phyloP scores from a whole-genome alignment of 2,329 filamentous ascomycete species.

The Penicillium decumbens region DNA sequence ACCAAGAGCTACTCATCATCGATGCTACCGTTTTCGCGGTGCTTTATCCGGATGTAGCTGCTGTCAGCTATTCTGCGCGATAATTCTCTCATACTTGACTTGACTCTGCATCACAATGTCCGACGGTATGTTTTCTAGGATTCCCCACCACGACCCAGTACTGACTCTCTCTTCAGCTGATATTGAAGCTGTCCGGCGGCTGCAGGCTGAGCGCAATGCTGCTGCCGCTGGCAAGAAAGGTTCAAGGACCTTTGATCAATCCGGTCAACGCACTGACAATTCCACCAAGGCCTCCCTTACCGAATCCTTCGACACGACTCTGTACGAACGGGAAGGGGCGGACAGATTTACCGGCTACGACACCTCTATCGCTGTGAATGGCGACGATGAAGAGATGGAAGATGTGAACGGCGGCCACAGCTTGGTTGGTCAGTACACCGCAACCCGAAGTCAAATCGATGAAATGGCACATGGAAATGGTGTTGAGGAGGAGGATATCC shows the following conservation, averaged over 20 bases:
- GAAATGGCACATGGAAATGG: conserved; percentile 83
- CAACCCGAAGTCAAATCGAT: conserved; percentile 83
- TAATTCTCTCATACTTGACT: conserved; percentile 25
- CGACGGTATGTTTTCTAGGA: conserved; percentile 37
- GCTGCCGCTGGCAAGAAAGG: conserved; percentile 72
- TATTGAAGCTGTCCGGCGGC: conserved; percentile 79
- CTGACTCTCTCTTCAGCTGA: conserved; percentile 54
- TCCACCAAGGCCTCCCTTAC: conserved; percentile 88
- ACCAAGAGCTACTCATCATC: conserved; percentile 20
- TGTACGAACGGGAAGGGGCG: conserved; percentile 73
- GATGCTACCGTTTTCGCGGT: conserved; percentile 29
- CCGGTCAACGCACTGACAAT: conserved; percentile 74
- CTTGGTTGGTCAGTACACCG: conserved; percentile 92
- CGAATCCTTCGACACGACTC: conserved; percentile 75
- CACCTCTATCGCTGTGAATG: conserved; percentile 75
- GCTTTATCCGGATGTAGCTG: conserved; percentile 35
- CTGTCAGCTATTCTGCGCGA: conserved; percentile 26
- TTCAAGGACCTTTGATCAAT: conserved; percentile 71
- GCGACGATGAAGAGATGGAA: conserved; percentile 73
- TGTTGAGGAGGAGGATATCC: conserved; percentile 85
- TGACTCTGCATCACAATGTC: conserved; percentile 38
- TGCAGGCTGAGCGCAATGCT: conserved; percentile 89
- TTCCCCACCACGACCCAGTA: conserved; percentile 10
- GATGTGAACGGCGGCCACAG: conserved; percentile 70
- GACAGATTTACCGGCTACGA: conserved; percentile 89